Evolutionary conservation across 805 yeast genomes (phyloP), one percentile per base, ranked within the genome.

Genomic region (Starmerella floris): DNA sequence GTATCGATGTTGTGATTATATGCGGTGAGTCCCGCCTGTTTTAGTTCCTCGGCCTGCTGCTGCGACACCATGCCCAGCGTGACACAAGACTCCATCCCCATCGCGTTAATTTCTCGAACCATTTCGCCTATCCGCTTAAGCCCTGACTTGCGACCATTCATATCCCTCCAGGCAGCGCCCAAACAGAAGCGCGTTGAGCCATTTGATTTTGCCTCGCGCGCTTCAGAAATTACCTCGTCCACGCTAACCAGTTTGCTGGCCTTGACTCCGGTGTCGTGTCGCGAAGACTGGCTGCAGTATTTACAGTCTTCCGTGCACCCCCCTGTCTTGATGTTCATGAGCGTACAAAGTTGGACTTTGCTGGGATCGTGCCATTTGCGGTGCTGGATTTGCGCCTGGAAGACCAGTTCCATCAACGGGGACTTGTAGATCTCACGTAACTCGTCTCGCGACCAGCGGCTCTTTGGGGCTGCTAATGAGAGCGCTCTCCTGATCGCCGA

Each of bases 141-240:
- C 1, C 79, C 83, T 16, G 75, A 69, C 58, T 78, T 80, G 38
- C 91, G 65, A 16, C 91, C 88, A 38, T 65, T 64, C 91, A 81
- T 81, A 48, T 79, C 88, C 57, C 91, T 69, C 91, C 88, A 82
- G 2, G 91, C 91, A 10, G 88, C 83, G 37, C 91, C 91, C 76
- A 81, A 72, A 56, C 91, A 81, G 56, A 81, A 81, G 50, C 91
- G 66, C 0, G 91, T 81, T 1, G 80, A 70, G 0, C 88, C 88
- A 50, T 79, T 79, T 5, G 52, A 63, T 52, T 77, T 76, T 11
- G 91, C 87, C 40, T 67, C 69, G 41, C 61, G 63, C 1, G 91
- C 91, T 26, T 74, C 77, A 39, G 62, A 66, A 51, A 77, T 59
- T 1, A 81, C 87, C n/a, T 67, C 67, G 4, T 78, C 84, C 10